Evolutionary conservation across 75 land plant species (phyloP).

Genomic region (Adiantum capillusveneris): DNA sequence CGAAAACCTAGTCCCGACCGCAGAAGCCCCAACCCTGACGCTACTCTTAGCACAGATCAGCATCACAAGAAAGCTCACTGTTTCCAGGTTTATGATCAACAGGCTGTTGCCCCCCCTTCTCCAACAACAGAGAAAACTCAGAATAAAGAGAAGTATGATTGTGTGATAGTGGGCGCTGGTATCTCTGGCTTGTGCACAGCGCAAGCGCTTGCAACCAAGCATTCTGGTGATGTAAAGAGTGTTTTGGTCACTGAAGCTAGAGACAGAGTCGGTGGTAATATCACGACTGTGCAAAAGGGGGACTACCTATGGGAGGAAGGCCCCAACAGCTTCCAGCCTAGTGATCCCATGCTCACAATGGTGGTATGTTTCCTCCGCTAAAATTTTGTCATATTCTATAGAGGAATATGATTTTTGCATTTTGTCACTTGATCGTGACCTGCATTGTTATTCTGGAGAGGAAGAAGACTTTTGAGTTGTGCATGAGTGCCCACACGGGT

Average conservation of each 20-base stretch:
- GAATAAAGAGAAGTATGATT: constrained; percentile 30
- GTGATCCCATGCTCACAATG: constrained; percentile 83
- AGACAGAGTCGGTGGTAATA: constrained; percentile 88
- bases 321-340: constrained; percentile 96
- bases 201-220: constrained; percentile 61
- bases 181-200: constrained; percentile 87
- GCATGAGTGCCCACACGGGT: no score
- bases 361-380: no score
- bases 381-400: no score
- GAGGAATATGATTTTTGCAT: no score
- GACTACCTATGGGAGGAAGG: constrained; percentile 98
- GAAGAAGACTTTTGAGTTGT: no score
- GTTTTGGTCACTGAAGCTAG: constrained; percentile 80
- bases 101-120: not conserved
- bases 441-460: no score
- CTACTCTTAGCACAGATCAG: no score
- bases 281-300: constrained; percentile 64
- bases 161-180: constrained; percentile 91
- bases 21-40: no score
- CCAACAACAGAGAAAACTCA: not conserved
- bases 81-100: not conserved
- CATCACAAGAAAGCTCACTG: not conserved
- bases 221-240: constrained; percentile 25
- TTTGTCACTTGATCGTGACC: no score
- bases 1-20: no score